These are phyloP conservation scores for Cyanidiococcus yangmingshanensis DNA, from an alignment of 23 red algal genomes.

Conservation along the genomic window DNA sequence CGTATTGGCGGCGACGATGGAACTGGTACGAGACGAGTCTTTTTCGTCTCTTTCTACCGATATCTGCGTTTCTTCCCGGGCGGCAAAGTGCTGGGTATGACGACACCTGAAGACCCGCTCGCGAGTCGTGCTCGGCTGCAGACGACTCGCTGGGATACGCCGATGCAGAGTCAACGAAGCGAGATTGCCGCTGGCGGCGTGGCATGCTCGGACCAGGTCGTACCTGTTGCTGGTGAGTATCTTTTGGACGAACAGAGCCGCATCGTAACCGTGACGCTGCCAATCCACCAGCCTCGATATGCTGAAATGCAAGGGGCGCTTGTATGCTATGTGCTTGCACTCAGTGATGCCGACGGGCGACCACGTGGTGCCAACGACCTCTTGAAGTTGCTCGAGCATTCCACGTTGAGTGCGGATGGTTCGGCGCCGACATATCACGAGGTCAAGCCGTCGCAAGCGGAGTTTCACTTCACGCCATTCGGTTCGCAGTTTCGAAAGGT, in stretches of 20 bases:
- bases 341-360: neutral
- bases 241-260: neutral
- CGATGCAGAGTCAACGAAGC: neutral
- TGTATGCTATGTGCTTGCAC: neutral
- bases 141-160: neutral
- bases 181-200: neutral
- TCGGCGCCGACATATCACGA: neutral
- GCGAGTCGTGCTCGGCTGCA: neutral
- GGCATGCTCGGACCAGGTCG: neutral
- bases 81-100: neutral
- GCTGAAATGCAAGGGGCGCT: neutral
- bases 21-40: neutral
- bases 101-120: conserved; percentile 14
- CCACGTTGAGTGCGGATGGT: neutral
- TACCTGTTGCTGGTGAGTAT: neutral
- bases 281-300: neutral
- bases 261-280: neutral
- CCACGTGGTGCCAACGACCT: conserved; percentile 6
- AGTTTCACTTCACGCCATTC: conserved; percentile 11
- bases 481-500: neutral
- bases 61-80: conserved; percentile 19
- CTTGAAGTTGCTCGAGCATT: neutral
- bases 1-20: conserved; percentile 11
- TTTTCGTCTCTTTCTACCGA: conserved; percentile 17
- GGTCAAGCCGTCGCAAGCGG: neutral